Base-by-base conservation (phyloP, 1,139 yeast species). In the Hyphopichia buzzinii region DNA sequence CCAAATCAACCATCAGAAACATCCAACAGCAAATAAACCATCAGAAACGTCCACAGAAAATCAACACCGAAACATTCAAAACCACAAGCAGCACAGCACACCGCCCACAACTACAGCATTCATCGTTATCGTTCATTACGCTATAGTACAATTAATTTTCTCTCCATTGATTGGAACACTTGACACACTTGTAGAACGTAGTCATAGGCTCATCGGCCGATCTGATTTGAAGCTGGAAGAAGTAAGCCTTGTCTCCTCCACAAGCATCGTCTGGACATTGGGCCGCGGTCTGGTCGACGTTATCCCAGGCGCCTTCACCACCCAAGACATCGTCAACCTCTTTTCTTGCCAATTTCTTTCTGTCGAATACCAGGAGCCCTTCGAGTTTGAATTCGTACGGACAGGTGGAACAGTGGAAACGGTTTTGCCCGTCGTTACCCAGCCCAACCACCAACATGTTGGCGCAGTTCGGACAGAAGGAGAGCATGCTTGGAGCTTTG, bases 301-400 rank as follows among this genome's bases (percentile, higher is more conserved):
- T 90, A 58, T 92, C 98, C 98, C 98, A 92, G 3, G 97, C 95
- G 19, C 96, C 97, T 47, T 83, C 94, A 29, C 96, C 96, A 41
- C 99, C 98, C 19, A 92, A 73, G 8, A 92, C 96, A 64, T 92
- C 98, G 60, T 92, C 99, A 3, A 92, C 94, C 49, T 88, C 86
- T 55, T 92, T 92, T 56, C 96, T 73, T 26, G 86, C 84, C 54
- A 92, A 73, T 41, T 75, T 75, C 56, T 85, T 88, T 41, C 97
- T 73, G 57, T 90, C 97, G 59, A 71, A 92, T 64, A 92, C 80
- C 53, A 84, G 90, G 38, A 86, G 72, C 10, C 92, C 95, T 31
- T 74, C 74, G 37, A 92, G 87, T 33, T 89, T 87, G 59, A 89
- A 92, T 53, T 87, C 94, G 52, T 92, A 92, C 0, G 97, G 97